Percentiles rank a stretch among this genome's conserved stretches.
These are phyloP conservation scores for Teunomyces funiuensis DNA, from an alignment of 805 yeast species.

Conservation along the genomic window DNA sequence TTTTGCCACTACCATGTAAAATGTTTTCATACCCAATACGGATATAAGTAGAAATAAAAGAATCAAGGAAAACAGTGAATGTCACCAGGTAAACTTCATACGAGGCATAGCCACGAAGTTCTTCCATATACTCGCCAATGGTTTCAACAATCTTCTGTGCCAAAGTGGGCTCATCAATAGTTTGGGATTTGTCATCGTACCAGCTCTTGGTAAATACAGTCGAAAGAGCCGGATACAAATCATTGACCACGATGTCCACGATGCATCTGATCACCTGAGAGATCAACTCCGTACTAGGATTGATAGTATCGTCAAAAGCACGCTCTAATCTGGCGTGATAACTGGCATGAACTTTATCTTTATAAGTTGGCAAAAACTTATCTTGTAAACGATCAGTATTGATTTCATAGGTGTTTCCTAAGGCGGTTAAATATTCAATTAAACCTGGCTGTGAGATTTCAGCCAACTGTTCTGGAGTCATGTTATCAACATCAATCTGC, in stretches of 20 bases:
- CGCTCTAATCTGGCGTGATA: conserved; percentile 35
- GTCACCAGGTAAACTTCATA: conserved; percentile 42
- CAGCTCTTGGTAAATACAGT: conserved; percentile 66
- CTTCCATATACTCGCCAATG: conserved; percentile 69
- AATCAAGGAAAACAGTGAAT: conserved; percentile 37
- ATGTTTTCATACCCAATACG: conserved; percentile 42
- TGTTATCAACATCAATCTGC: conserved; percentile 34
- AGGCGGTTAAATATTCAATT: conserved; percentile 75
- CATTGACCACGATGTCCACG: conserved; percentile 69
- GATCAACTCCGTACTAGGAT: conserved; percentile 73
- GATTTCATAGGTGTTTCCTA: conserved; percentile 85
- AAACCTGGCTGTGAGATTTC: conserved; percentile 60
- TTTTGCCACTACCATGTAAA: conserved; percentile 41
- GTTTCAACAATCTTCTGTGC: conserved; percentile 69
- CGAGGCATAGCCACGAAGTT: conserved; percentile 50
- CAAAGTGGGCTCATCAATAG: conserved; percentile 38
- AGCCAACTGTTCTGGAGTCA: conserved; percentile 39
- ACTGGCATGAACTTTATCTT: conserved; percentile 52
- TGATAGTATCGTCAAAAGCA: conserved; percentile 47
- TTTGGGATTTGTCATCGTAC: conserved; percentile 53
- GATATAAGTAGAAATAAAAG: conserved; percentile 37
- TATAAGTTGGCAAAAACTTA: conserved; percentile 65
- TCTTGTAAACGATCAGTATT: conserved; percentile 63
- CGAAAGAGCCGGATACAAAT: conserved; percentile 60
- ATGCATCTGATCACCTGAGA: conserved; percentile 71